Evolutionary conservation across 108 stramenopile genomes (phyloP).

Genomic region (Fragilariopsis cylindrus): DNA sequence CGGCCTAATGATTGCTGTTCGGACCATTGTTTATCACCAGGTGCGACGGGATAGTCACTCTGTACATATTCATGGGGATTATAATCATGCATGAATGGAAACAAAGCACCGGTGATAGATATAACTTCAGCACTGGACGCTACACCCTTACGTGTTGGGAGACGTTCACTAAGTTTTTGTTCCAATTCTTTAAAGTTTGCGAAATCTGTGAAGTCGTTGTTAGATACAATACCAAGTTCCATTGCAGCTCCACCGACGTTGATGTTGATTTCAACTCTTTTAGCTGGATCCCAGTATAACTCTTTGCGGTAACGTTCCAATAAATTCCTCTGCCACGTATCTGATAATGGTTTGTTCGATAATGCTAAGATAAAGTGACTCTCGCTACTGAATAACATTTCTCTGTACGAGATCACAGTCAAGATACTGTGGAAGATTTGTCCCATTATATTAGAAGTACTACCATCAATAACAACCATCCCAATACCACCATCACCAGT

Average conservation of each 20-base stretch:
- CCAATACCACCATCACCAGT: slow-evolving; percentile 10
- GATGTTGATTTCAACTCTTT: slow-evolving; percentile 21
- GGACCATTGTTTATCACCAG: slow-evolving; percentile 58
- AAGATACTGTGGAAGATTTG: slow-evolving; percentile 38
- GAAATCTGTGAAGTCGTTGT: slow-evolving; percentile 1
- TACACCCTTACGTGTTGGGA: not conserved
- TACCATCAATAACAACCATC: slow-evolving; percentile 26
- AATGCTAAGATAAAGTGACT: slow-evolving; percentile 18
- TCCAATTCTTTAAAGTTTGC: slow-evolving; percentile 9
- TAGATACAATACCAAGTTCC: slow-evolving; percentile 28
- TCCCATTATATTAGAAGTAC: slow-evolving; percentile 23
- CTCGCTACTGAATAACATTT: slow-evolving; percentile 2
- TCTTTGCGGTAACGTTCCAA: slow-evolving; percentile 38
- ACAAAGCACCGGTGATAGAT: slow-evolving; percentile 25
- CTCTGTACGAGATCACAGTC: slow-evolving; percentile 1
- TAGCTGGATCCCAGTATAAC: slow-evolving; percentile 31
- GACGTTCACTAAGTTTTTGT: slow-evolving; percentile 2
- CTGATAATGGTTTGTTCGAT: slow-evolving; percentile 12
- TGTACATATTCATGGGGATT: slow-evolving; percentile 12
- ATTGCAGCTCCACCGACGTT: slow-evolving; percentile 9
- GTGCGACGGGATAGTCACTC: slow-evolving; percentile 14
- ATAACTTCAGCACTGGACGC: slow-evolving; percentile 15
- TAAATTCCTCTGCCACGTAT: slow-evolving; percentile 22
- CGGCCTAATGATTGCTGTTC: slow-evolving; percentile 64
- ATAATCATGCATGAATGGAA: slow-evolving; percentile 19